Conservation (phyloP, 2,329 filamentous ascomycete species). For the Ilyonectria sp. region DNA sequence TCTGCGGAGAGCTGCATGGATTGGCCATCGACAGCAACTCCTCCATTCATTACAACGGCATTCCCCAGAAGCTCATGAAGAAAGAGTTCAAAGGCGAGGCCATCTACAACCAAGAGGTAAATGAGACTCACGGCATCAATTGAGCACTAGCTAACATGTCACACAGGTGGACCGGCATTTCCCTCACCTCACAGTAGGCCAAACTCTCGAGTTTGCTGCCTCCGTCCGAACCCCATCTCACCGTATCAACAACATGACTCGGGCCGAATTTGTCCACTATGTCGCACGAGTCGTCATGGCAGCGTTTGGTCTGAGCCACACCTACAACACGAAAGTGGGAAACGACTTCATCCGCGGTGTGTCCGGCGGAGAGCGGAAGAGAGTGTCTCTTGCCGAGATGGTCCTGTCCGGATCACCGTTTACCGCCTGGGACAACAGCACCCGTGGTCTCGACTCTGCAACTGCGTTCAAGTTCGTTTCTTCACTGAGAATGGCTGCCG, state of each 20-base stretch:
- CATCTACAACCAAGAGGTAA: constrained; percentile 81
- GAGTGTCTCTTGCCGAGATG: constrained; percentile 87
- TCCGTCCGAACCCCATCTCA: constrained; percentile 78
- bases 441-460: constrained; percentile 79
- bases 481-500: constrained; percentile 74
- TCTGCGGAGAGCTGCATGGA: constrained; percentile 73
- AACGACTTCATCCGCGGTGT: constrained; percentile 82
- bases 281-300: constrained; percentile 79
- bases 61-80: constrained; percentile 66
- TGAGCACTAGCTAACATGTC: background rate
- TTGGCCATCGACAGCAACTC: constrained; percentile 66
- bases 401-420: constrained; percentile 74
- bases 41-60: constrained; percentile 74
- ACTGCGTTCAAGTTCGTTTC: constrained; percentile 83
- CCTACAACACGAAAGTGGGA: constrained; percentile 80
- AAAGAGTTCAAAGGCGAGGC: constrained; percentile 76
- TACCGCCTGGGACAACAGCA: constrained; percentile 79
- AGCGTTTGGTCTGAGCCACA: constrained; percentile 80
- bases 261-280: constrained; percentile 72
- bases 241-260: constrained; percentile 73
- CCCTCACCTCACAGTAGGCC: constrained; percentile 81
- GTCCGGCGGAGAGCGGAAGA: constrained; percentile 81
- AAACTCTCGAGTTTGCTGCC: constrained; percentile 82
- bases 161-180: constrained; percentile 78
- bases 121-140: accelerated